Conservation (phyloP, 2,329 filamentous ascomycete species). For the Chaetomium globosum region DNA sequence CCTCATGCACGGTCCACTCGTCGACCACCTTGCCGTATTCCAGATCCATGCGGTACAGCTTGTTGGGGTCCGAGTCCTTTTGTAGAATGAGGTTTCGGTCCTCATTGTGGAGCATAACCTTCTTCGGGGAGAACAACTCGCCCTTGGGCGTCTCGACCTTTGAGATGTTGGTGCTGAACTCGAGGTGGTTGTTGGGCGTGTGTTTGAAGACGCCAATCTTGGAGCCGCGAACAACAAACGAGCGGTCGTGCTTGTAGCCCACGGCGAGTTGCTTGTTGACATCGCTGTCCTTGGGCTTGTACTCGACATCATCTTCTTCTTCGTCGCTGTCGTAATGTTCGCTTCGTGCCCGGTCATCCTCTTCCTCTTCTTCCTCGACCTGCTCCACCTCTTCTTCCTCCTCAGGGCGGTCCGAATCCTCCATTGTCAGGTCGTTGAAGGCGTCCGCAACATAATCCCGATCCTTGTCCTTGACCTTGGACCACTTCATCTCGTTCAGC, state of each 20-base stretch:
- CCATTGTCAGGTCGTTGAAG: constrained; percentile 92
- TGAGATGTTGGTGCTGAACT: constrained; percentile 96
- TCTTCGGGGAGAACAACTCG: constrained; percentile 88
- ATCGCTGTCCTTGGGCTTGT: constrained; percentile 67
- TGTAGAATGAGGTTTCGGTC: constrained; percentile 89
- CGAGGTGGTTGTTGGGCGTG: constrained; percentile 84
- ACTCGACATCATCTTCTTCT: constrained; percentile 78
- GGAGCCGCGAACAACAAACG: constrained; percentile 93
- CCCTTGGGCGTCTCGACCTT: constrained; percentile 89
- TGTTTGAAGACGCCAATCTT: constrained; percentile 99
- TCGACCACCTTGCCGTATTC: constrained; percentile 98
- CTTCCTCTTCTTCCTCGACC: constrained; percentile 56
- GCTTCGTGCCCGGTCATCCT: constrained; percentile 57
- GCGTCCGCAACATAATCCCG: constrained; percentile 93
- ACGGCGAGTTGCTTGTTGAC: constrained; percentile 94
- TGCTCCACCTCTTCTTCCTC: constrained; percentile 49
- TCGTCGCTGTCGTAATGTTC: constrained; percentile 62
- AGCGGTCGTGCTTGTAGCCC: constrained; percentile 94
- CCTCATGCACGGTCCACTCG: constrained; percentile 97
- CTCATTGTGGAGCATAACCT: constrained; percentile 93
- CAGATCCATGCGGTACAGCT: constrained; percentile 94
- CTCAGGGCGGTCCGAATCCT: constrained; percentile 66
- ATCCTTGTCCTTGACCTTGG: constrained; percentile 87
- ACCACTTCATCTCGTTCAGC: constrained; percentile 91
- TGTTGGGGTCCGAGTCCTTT: constrained; percentile 80